Evolutionary conservation across 2,329 filamentous ascomycete species (phyloP).

Genomic region (Arthrinium puccinioides): DNA sequence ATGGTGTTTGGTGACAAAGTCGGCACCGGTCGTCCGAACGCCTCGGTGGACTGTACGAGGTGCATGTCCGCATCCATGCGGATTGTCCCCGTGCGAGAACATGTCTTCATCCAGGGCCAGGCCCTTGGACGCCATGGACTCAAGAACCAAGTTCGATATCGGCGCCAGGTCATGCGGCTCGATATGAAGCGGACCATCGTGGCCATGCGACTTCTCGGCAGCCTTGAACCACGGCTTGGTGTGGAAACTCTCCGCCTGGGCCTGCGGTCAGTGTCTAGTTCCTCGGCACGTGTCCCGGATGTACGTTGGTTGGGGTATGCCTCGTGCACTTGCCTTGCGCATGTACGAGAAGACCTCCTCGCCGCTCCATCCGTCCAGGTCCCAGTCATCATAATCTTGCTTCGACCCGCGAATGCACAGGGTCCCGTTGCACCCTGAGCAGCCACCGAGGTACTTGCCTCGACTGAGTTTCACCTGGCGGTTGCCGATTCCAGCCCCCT

Average conservation of each 20-base stretch:
- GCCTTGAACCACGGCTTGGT: constrained; percentile 49
- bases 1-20: constrained; percentile 37
- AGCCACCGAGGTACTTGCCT: constrained; percentile 42
- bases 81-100: constrained; percentile 42
- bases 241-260: constrained; percentile 48
- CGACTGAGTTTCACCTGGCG: constrained; percentile 39
- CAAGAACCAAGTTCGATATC: constrained; percentile 46
- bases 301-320: constrained; percentile 4
- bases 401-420: constrained; percentile 39
- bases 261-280: not conserved
- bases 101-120: constrained; percentile 50
- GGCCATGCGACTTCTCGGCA: constrained; percentile 38
- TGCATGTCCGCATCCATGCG: constrained; percentile 49
- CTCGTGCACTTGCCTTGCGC: constrained; percentile 37
- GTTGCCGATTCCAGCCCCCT: constrained; percentile 28
- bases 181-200: constrained; percentile 43
- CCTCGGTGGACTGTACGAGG: constrained; percentile 45
- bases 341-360: constrained; percentile 51
- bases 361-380: constrained; percentile 45
- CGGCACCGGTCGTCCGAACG: constrained; percentile 43
- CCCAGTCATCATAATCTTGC: constrained; percentile 46
- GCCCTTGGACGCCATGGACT: constrained; percentile 47
- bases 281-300: not conserved
- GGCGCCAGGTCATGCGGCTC: constrained; percentile 52
- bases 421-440: constrained; percentile 41